phyloP scores from a whole-genome alignment of 2,329 filamentous ascomycete genomes.

The Sordariomycetes sp. region DNA sequence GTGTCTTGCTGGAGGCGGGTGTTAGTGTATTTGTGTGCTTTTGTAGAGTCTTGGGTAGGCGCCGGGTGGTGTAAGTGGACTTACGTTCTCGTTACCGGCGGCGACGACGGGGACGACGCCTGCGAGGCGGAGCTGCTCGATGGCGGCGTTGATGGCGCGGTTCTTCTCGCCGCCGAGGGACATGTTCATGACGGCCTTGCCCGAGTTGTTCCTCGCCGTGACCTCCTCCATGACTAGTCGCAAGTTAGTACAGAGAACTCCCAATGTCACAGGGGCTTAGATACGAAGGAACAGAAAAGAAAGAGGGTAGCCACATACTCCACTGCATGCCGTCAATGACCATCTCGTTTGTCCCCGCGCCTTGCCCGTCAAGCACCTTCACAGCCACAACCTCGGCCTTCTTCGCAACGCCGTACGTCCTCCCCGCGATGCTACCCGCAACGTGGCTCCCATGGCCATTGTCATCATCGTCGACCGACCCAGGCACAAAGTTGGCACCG shows the following conservation, averaged over 20 bases:
- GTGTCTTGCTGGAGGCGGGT: conserved; percentile 26
- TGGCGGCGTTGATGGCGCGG: conserved; percentile 38
- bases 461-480: conserved; percentile 32
- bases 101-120: conserved; percentile 46
- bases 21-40: not conserved
- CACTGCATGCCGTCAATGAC: conserved; percentile 48
- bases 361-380: conserved; percentile 42
- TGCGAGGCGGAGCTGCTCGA: conserved; percentile 30
- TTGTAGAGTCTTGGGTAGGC: too few relatives aligned
- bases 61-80: too few relatives aligned
- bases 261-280: not conserved
- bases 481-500: conserved; percentile 37
- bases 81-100: conserved; percentile 41
- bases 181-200: conserved; percentile 51
- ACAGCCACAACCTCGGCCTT: conserved; percentile 39
- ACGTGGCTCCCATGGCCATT: conserved; percentile 55
- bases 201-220: conserved; percentile 21
- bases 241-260: not conserved
- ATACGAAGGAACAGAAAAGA: too few relatives aligned
- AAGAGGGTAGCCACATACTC: conserved; percentile 12
- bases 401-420: conserved; percentile 50
- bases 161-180: conserved; percentile 40
- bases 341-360: conserved; percentile 20
- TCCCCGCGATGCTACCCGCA: conserved; percentile 46
- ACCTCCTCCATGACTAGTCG: conserved; percentile 29